Evolutionary conservation across 208 protist genomes (phyloP).

Genomic region (Wallacemonas sp.): DNA sequence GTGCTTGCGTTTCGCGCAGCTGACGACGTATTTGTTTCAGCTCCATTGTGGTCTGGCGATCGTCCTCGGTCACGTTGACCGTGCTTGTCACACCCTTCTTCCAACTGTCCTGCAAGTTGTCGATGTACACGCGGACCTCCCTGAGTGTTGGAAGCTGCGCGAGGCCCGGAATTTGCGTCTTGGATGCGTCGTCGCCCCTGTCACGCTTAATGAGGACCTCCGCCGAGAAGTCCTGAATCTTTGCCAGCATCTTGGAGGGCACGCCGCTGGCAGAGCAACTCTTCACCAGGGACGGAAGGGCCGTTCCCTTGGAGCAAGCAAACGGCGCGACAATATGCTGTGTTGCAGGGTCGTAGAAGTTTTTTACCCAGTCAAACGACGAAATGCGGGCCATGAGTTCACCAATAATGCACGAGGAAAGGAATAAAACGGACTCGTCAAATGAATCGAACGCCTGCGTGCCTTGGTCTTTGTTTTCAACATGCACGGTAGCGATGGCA

Average conservation of each 20-base stretch:
- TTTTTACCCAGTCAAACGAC: constrained; percentile 71
- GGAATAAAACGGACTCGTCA: constrained; percentile 70
- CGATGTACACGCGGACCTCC: constrained; percentile 76
- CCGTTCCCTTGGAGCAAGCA: constrained; percentile 30
- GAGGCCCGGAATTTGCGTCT: constrained; percentile 45
- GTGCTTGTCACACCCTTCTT: constrained; percentile 60
- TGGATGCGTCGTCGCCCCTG: constrained; percentile 17
- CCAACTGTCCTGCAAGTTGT: constrained; percentile 88
- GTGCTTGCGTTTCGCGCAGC: constrained; percentile 37
- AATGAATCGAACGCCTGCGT: constrained; percentile 49
- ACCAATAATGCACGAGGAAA: constrained; percentile 62
- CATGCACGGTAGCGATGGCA: constrained; percentile 68
- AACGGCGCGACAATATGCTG: constrained; percentile 88
- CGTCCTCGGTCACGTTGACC: constrained; percentile 56
- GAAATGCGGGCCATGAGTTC: constrained; percentile 77
- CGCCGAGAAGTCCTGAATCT: constrained; percentile 37
- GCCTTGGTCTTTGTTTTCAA: constrained; percentile 65
- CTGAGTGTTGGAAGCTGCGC: constrained; percentile 59
- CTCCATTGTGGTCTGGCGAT: constrained; percentile 56
- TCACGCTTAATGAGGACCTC: constrained; percentile 63
- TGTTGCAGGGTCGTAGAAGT: constrained; percentile 84
- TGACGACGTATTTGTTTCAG: constrained; percentile 55
- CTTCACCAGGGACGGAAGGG: constrained; percentile 23
- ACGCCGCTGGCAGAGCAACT: constrained; percentile 1
- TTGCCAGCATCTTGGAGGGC: constrained; percentile 22